phyloP scores from a whole-genome alignment of 495 filamentous ascomycete genomes.

The Lasiosphaeriaceae sp. region DNA sequence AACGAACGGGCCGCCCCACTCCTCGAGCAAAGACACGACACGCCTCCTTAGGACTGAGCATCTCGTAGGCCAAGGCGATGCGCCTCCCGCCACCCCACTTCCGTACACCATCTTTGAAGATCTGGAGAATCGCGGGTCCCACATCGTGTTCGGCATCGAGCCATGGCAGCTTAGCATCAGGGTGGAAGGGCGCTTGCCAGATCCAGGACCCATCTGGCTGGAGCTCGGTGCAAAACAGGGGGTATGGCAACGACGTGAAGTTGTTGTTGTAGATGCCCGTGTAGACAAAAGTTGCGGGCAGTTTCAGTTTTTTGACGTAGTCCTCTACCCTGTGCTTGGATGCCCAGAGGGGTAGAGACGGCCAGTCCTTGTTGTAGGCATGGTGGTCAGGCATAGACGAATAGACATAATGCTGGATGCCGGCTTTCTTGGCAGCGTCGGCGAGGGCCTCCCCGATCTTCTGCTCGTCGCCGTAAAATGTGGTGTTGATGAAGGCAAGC shows the following conservation, averaged over 20 bases:
- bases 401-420: slow-evolving; percentile 89
- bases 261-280: slow-evolving; percentile 99
- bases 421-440: slow-evolving; percentile 80
- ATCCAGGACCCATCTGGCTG: slow-evolving; percentile 78
- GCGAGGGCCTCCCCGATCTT: slow-evolving; percentile 82
- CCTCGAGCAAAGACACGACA: slow-evolving; percentile 75
- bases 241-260: slow-evolving; percentile 90
- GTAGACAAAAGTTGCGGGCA: slow-evolving; percentile 90
- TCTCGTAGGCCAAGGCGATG: slow-evolving; percentile 88
- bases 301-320: slow-evolving; percentile 75
- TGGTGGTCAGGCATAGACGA: slow-evolving; percentile 96
- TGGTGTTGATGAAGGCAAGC: slow-evolving; percentile 95
- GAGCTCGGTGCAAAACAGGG: slow-evolving; percentile 89
- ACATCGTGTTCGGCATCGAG: slow-evolving; percentile 96
- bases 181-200: slow-evolving; percentile 93
- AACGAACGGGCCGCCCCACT: slow-evolving; percentile 71
- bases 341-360: slow-evolving; percentile 82
- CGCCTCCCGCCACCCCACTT: slow-evolving; percentile 92
- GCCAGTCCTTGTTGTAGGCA: slow-evolving; percentile 62
- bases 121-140: slow-evolving; percentile 87
- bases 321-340: slow-evolving; percentile 88
- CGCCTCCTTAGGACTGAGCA: slow-evolving; percentile 76
- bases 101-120: slow-evolving; percentile 86
- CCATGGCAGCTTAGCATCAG: slow-evolving; percentile 86
- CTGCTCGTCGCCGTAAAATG: slow-evolving; percentile 94